A percentile compares a stretch with the other conserved stretches of the same genome.
These are phyloP conservation scores for Fusarium domesticum DNA, from an alignment of 2,329 filamentous ascomycete genomes.

Conservation along the genomic window DNA sequence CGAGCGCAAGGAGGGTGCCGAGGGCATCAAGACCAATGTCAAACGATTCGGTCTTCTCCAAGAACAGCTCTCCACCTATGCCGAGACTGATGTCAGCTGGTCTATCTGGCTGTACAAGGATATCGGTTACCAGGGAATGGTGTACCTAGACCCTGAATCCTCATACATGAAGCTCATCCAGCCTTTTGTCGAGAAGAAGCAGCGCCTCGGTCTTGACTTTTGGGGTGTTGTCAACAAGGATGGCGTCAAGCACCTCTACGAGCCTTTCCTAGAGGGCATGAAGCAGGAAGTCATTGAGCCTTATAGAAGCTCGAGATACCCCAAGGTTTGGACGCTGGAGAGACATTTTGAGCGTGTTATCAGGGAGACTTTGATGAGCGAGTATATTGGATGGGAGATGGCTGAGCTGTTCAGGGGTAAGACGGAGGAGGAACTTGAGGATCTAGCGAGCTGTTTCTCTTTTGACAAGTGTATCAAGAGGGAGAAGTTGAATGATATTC, in stretches of 20 bases:
- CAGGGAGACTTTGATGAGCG: constrained; percentile 42
- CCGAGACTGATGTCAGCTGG: constrained; percentile 45
- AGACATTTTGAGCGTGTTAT: constrained; percentile 46
- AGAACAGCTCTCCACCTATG: constrained; percentile 41
- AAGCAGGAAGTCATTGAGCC: constrained; percentile 42
- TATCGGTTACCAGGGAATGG: constrained; percentile 55
- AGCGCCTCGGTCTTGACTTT: constrained; percentile 49
- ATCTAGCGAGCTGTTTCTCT: constrained; percentile 48
- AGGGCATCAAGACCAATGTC: constrained; percentile 37
- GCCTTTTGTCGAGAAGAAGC: constrained; percentile 56
- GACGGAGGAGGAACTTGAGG: constrained; percentile 51
- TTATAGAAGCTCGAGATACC: constrained; percentile 44
- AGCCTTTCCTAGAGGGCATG: constrained; percentile 40
- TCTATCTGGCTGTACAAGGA: constrained; percentile 61
- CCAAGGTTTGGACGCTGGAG: constrained; percentile 49
- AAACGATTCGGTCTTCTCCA: constrained; percentile 42
- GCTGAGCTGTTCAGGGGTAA: constrained; percentile 53
- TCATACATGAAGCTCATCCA: constrained; percentile 50
- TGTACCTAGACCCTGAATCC: constrained; percentile 45
- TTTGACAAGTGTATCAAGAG: constrained; percentile 53
- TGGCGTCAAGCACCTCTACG: constrained; percentile 36
- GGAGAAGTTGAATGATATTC: constrained; percentile 49
- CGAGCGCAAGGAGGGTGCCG: constrained; percentile 33
- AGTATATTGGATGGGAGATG: constrained; percentile 52
- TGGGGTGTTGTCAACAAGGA: constrained; percentile 45